Base-by-base conservation (phyloP, 2,329 filamentous ascomycete species). In the Curvularia lunata region DNA sequence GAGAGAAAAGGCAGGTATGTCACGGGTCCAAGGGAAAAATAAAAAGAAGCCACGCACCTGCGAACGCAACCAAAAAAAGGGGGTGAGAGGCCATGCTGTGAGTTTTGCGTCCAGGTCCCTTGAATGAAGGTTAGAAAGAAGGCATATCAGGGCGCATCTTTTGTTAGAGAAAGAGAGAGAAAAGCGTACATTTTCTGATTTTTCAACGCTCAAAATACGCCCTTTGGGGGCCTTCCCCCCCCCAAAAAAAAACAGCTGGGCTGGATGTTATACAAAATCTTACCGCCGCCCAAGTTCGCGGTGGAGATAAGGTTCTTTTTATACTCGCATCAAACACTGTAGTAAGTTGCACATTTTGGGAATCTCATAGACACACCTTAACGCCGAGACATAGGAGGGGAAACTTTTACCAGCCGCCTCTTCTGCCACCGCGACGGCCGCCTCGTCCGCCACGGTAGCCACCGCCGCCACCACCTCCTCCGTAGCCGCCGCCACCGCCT, bases 321-420 rank as follows among this genome's bases (percentile, higher is more conserved):
- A 28, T 13, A 37, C 56, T 62, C 59, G 62, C 56, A 64, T 52
- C 62, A 59, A 59, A 67, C 64, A 58, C 68, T 71, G 65, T 64
- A 59, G 72, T 75, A 74, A 75, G 73, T 62, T 63, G 65, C 62
- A 64, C 64, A 58, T 64, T 65, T 69, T 63, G 63, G 66, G 65
- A 66, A 67, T 69, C 64, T 53, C 70, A 65, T 72, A 61, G 57
- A 75, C 73, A 75, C 72, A 75, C 73, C 73, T 73, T 71, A 62
- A 75, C 71, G 68, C 72, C 72, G 53, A 60, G 63, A 54, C 54
- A 57, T 47, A 59, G 27, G 48, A 27, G 59, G 48, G 53, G 34
- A 66, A 48, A 48, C 55, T 68, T 68, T 63, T 43, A 75, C 71
- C 73, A 74, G 43, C 67, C 67, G 19, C 71, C 68, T 52, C 70